phyloP scores from a whole-genome alignment of 73 alveolate species.

The Blepharisma stoltei region DNA sequence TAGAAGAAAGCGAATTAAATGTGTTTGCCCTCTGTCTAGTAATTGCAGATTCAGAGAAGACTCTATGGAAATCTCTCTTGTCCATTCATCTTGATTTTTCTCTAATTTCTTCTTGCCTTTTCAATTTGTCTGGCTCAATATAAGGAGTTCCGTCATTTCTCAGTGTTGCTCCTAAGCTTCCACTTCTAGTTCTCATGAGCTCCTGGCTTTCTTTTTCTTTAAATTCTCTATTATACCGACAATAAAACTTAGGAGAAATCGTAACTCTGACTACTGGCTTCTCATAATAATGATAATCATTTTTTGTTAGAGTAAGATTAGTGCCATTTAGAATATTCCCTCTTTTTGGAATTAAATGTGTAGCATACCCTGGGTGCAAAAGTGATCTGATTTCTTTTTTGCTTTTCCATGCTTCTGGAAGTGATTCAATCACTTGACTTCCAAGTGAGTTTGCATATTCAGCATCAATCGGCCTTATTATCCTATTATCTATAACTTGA shows the following conservation, averaged over 20 bases:
- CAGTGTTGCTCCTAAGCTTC: constrained; percentile 15
- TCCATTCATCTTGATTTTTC: neutral
- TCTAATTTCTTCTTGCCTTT: neutral
- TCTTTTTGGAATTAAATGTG: constrained; percentile 11
- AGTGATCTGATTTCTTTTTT: neutral
- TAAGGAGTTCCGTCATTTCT: constrained; percentile 23
- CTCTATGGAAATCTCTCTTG: constrained; percentile 8
- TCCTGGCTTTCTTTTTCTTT: too few species aligned
- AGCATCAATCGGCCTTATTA: neutral
- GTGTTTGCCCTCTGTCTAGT: too few species aligned
- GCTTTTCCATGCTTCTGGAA: neutral
- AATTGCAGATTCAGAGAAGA: neutral
- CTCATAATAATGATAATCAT: too few species aligned
- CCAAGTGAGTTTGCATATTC: neutral
- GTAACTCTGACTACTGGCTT: too few species aligned
- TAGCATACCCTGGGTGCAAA: neutral
- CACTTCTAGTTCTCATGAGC: neutral
- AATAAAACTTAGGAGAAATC: too few species aligned
- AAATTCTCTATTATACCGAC: too few species aligned
- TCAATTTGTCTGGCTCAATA: constrained; percentile 6
- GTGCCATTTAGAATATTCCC: neutral
- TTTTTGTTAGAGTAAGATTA: neutral
- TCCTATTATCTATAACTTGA: neutral
- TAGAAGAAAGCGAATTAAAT: too few species aligned
- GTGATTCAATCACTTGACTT: neutral